Evolutionary conservation across 2,329 filamentous ascomycete species (phyloP).

Genomic region (Amylocarpus encephaloides): DNA sequence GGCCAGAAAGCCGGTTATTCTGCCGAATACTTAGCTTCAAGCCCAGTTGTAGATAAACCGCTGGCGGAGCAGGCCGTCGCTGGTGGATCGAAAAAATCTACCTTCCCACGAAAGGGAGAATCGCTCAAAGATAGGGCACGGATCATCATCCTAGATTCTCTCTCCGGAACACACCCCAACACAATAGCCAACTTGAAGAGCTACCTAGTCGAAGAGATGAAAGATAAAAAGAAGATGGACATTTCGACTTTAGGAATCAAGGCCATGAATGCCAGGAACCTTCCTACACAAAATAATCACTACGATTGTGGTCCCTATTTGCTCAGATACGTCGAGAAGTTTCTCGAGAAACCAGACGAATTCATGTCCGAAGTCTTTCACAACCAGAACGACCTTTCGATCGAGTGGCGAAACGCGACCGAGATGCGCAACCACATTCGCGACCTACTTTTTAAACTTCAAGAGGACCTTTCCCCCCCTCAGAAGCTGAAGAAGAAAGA

Average conservation of each 20-base stretch:
- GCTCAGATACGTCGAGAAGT: slow-evolving; percentile 76
- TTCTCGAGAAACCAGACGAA: slow-evolving; percentile 65
- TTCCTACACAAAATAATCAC: slow-evolving; percentile 76
- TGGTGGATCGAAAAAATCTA: slow-evolving; percentile 30
- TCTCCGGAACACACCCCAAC: slow-evolving; percentile 56
- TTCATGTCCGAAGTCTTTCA: slow-evolving; percentile 64
- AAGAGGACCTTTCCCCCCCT: slow-evolving; percentile 32
- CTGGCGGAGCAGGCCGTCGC: too few species aligned
- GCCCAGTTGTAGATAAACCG: too few species aligned
- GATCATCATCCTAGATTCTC: slow-evolving; percentile 84
- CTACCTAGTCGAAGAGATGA: slow-evolving; percentile 70
- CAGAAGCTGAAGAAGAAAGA: slow-evolving; percentile 1
- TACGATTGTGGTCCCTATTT: slow-evolving; percentile 88
- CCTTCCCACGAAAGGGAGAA: slow-evolving; percentile 21
- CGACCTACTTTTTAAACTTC: slow-evolving; percentile 56
- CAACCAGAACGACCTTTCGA: slow-evolving; percentile 49
- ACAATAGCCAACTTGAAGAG: slow-evolving; percentile 65
- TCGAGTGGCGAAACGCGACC: slow-evolving; percentile 42
- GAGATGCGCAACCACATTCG: slow-evolving; percentile 61
- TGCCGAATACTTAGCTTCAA: too few species aligned
- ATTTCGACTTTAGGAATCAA: slow-evolving; percentile 28
- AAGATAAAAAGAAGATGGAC: slow-evolving; percentile 44
- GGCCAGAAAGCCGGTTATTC: neutral
- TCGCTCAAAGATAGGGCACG: slow-evolving; percentile 44
- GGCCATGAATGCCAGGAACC: slow-evolving; percentile 64